Evolutionary conservation across 768 basidiomycete species (phyloP).

Genomic region (Gloeopeniophorella convolvens): DNA sequence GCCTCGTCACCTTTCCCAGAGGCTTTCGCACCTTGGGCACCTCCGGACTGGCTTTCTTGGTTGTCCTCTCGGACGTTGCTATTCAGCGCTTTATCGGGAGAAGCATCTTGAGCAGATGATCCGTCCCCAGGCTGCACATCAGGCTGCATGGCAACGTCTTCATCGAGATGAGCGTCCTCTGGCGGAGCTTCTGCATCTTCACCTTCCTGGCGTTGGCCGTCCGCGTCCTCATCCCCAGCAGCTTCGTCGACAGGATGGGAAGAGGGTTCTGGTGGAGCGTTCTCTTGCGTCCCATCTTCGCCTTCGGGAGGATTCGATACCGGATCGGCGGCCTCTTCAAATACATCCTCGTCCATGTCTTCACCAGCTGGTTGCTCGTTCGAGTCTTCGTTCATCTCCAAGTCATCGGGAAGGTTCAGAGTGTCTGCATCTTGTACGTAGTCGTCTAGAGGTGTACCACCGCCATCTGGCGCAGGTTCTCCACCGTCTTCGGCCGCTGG

Average conservation of each 20-base stretch:
- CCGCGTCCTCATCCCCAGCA: neutral
- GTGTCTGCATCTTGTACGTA: conserved; percentile 72
- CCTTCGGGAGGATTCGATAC: conserved; percentile 20
- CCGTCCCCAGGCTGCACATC: conserved; percentile 32
- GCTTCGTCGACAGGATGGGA: neutral
- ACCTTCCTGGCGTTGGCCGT: conserved; percentile 8
- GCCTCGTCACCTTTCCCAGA: conserved; percentile 5
- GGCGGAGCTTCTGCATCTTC: conserved; percentile 35
- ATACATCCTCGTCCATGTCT: conserved; percentile 27
- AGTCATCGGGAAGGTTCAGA: conserved; percentile 84
- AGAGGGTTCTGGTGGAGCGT: neutral
- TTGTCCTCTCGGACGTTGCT: conserved; percentile 1
- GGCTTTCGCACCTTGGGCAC: conserved; percentile 6
- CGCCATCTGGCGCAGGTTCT: conserved; percentile 38
- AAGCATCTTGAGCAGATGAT: conserved; percentile 9
- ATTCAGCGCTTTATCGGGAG: neutral
- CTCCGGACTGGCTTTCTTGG: conserved; percentile 5
- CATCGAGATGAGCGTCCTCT: conserved; percentile 34
- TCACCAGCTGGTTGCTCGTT: conserved; percentile 26
- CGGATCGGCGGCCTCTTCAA: conserved; percentile 19
- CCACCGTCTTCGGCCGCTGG: conserved; percentile 32
- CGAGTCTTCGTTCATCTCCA: conserved; percentile 46
- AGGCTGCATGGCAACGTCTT: conserved; percentile 34
- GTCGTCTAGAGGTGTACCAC: conserved; percentile 69
- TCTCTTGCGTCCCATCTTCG: neutral